Percentiles rank a stretch among this genome's conserved stretches.
Evolutionary conservation across 2,329 filamentous ascomycete species (phyloP).

Genomic region (Dothistroma septosporum): DNA sequence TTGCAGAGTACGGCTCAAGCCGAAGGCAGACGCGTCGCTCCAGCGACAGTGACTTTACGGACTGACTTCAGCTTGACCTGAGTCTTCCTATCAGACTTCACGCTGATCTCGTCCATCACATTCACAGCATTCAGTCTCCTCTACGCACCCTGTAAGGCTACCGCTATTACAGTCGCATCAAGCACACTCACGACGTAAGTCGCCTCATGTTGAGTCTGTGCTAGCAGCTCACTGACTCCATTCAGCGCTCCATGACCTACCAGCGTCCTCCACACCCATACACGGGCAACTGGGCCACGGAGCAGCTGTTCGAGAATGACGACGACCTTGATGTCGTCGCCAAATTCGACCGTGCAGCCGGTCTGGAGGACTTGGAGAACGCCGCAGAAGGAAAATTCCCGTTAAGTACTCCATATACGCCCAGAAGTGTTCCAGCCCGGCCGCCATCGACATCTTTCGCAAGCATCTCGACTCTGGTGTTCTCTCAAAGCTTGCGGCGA

Average conservation of each 20-base stretch:
- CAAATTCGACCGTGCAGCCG: slow-evolving; percentile 3
- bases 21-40: background rate
- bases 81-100: background rate
- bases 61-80: background rate
- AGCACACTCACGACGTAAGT: background rate
- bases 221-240: background rate
- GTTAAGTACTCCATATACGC: slow-evolving; percentile 11
- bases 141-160: too few species aligned
- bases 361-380: slow-evolving; percentile 2
- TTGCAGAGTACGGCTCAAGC: background rate
- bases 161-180: background rate
- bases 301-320: slow-evolving; percentile 4
- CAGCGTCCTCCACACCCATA: background rate
- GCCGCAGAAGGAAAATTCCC: background rate
- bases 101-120: background rate
- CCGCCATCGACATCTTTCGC: slow-evolving; percentile 6
- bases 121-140: background rate
- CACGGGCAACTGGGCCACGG: background rate
- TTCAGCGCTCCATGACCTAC: background rate
- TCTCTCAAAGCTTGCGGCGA: slow-evolving; percentile 9
- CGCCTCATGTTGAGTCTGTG: background rate
- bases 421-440: slow-evolving; percentile 3
- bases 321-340: slow-evolving; percentile 5
- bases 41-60: background rate
- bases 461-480: slow-evolving; percentile 14